These are phyloP conservation scores for Phytophthora chlamydospora DNA, from an alignment of 352 stramenopile genomes.

Conservation along the genomic window DNA sequence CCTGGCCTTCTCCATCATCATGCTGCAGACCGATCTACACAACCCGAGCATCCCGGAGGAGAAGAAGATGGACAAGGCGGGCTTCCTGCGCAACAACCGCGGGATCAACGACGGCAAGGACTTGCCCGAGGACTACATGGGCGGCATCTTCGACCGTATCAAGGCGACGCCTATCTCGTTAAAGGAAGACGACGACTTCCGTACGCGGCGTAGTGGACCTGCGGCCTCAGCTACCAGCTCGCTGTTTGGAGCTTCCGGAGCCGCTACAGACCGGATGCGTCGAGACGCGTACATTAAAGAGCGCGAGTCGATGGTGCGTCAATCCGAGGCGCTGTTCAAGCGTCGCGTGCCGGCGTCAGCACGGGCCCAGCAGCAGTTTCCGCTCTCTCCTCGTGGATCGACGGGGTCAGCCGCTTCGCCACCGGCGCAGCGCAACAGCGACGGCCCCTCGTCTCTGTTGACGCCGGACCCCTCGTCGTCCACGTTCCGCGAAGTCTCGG, in stretches of 20 bases:
- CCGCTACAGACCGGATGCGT: conserved; percentile 64
- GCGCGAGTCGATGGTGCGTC: conserved; percentile 81
- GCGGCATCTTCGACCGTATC: conserved; percentile 96
- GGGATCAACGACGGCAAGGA: conserved; percentile 97
- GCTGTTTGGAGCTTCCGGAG: conserved; percentile 69
- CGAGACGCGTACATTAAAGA: conserved; percentile 88
- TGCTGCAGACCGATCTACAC: conserved; percentile 96
- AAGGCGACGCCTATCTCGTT: conserved; percentile 95
- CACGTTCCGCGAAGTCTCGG: conserved; percentile 72
- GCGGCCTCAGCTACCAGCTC: conserved; percentile 44
- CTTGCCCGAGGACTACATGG: conserved; percentile 93
- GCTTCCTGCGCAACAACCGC: conserved; percentile 97
- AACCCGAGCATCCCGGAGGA: conserved; percentile 98
- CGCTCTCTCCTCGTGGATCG: conserved; percentile 18
- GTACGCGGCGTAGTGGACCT: conserved; percentile 36
- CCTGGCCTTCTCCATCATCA: conserved; percentile 94
- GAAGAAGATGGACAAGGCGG: conserved; percentile 97
- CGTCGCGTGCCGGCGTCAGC: conserved; percentile 48
- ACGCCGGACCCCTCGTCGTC: conserved; percentile 33
- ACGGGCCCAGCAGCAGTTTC: conserved; percentile 24
- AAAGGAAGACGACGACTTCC: conserved; percentile 95
- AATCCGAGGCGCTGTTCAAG: conserved; percentile 83
- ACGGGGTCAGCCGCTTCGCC: conserved; percentile 7
- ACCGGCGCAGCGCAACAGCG: conserved; percentile 17
- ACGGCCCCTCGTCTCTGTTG: conserved; percentile 24